A percentile compares a stretch with the other conserved stretches of the same genome.
phyloP scores from a whole-genome alignment of 1,139 yeast genomes.

The Suhomyces bribrorum region DNA sequence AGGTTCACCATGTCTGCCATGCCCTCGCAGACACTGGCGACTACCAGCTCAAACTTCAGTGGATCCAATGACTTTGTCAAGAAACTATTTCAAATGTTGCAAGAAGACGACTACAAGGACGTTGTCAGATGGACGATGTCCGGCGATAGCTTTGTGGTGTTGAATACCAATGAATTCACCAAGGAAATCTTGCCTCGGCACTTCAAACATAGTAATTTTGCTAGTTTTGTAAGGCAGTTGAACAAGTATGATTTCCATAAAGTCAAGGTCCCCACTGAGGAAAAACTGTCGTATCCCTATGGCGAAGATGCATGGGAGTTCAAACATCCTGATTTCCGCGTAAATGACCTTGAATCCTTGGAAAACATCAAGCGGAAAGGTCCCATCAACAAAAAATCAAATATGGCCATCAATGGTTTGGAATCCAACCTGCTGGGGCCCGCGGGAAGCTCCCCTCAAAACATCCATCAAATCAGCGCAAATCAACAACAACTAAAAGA shows the following conservation, averaged over 20 bases:
- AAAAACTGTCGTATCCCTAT: conserved; percentile 53
- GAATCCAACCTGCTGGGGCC: conserved; percentile 5
- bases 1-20: conserved; percentile 7
- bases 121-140: conserved; percentile 81
- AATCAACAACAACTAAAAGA: conserved; percentile 35
- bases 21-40: conserved; percentile 4
- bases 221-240: conserved; percentile 90
- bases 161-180: conserved; percentile 71
- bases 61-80: conserved; percentile 76
- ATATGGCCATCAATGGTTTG: conserved; percentile 16
- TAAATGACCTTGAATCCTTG: conserved; percentile 67
- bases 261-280: conserved; percentile 56
- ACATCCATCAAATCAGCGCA: conserved; percentile 11
- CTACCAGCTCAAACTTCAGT: conserved; percentile 16
- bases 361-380: conserved; percentile 82
- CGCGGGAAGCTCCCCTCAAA: conserved; percentile 6
- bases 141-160: conserved; percentile 86
- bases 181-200: conserved; percentile 47
- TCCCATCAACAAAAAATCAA: conserved; percentile 52
- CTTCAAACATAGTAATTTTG: conserved; percentile 91
- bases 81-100: conserved; percentile 79
- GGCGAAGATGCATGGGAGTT: conserved; percentile 94
- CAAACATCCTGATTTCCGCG: conserved; percentile 82
- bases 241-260: conserved; percentile 62
- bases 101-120: conserved; percentile 68